Conservation (phyloP, 352 stramenopile species). For the Plasmopara muralis region DNA sequence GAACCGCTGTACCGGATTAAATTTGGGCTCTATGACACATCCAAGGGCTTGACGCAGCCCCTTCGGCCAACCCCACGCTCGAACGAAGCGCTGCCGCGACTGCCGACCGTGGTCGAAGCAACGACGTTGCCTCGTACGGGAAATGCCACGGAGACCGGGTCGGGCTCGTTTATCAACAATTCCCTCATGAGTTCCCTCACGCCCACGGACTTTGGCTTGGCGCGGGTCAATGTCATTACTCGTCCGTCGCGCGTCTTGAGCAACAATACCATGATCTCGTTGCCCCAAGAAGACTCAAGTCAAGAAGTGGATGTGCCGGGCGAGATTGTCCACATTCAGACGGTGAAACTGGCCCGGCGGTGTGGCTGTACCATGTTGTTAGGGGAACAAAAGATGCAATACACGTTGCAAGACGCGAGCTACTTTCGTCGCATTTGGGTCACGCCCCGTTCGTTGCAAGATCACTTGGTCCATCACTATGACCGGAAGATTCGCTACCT, state of each 20-base stretch:
- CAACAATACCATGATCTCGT: constrained; percentile 31
- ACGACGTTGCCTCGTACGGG: constrained; percentile 12
- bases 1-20: constrained; percentile 53
- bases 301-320: constrained; percentile 66
- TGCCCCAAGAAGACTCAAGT: constrained; percentile 34
- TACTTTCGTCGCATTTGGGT: constrained; percentile 70
- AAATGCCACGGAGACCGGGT: constrained; percentile 5
- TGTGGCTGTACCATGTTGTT: constrained; percentile 62
- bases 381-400: constrained; percentile 64
- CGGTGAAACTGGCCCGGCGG: constrained; percentile 38
- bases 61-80: neutral
- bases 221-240: constrained; percentile 21
- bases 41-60: no score
- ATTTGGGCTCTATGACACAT: constrained; percentile 35
- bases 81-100: neutral
- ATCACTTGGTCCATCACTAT: constrained; percentile 83
- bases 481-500: constrained; percentile 62
- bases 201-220: constrained; percentile 17
- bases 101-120: constrained; percentile 21
- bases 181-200: constrained; percentile 14
- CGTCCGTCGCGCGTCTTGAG: constrained; percentile 29
- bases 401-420: constrained; percentile 54
- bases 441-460: constrained; percentile 47
- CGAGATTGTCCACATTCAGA: constrained; percentile 67
- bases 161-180: constrained; percentile 17